Evolutionary conservation across 192 early-diverging fungal species (phyloP).

Genomic region (Backusella liffmaniae): DNA sequence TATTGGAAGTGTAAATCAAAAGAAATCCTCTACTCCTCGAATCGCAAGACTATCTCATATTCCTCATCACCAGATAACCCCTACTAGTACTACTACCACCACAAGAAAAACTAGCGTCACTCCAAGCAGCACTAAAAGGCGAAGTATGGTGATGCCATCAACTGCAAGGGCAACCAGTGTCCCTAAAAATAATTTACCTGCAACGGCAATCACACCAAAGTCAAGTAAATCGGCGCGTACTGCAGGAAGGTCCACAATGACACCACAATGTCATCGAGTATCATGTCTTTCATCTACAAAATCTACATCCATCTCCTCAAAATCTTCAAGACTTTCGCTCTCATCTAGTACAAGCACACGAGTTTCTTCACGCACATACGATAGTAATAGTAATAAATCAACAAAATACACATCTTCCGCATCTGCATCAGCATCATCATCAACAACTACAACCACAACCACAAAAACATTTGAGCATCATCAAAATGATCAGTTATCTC

Average conservation of each 20-base stretch:
- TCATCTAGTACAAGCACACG: not conserved
- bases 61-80: not conserved
- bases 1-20: not conserved
- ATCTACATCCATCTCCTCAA: not conserved
- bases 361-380: not conserved
- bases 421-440: not conserved
- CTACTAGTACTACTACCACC: not conserved
- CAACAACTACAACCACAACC: not conserved
- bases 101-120: not conserved
- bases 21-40: not conserved
- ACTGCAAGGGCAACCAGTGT: slow-evolving; percentile 3
- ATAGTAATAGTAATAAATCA: not conserved
- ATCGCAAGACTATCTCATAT: not conserved
- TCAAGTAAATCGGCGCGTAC: not conserved
- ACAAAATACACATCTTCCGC: not conserved
- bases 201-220: not conserved
- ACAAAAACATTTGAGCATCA: not conserved
- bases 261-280: not conserved
- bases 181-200: not conserved
- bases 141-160: slow-evolving; percentile 3
- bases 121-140: not conserved
- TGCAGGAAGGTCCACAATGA: not conserved
- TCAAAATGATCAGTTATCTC: not conserved
- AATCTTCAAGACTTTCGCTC: not conserved
- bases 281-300: not conserved